A percentile compares a stretch with the other conserved stretches of the same genome.
phyloP scores from a whole-genome alignment of 2,329 filamentous ascomycete genomes.

The Monosporascus ibericus region DNA sequence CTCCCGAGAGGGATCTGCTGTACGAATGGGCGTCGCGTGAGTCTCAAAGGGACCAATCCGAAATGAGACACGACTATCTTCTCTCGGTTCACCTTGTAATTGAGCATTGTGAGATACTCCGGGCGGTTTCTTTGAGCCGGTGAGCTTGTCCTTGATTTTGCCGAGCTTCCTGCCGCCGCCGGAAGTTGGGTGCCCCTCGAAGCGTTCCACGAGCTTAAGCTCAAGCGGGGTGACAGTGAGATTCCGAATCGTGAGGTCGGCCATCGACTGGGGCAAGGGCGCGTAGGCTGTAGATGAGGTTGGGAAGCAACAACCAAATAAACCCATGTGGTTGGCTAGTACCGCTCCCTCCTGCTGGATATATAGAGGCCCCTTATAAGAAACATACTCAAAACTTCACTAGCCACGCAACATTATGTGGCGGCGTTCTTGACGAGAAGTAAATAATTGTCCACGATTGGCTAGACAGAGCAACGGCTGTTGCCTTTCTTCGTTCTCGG shows the following conservation, averaged over 20 bases:
- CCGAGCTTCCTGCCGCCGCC: conserved; percentile 35
- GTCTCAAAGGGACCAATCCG: conserved; percentile 63
- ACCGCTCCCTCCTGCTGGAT: too few species aligned
- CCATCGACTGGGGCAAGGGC: conserved; percentile 28
- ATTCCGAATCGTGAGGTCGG: conserved; percentile 70
- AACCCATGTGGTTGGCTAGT: too few species aligned
- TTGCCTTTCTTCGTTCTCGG: too few species aligned
- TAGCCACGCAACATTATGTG: too few species aligned
- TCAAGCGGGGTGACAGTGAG: conserved; percentile 68
- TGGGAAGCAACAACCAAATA: conserved; percentile 5
- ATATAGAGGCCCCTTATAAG: too few species aligned
- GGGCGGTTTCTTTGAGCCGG: conserved; percentile 38
- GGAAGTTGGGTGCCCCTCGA: conserved; percentile 46
- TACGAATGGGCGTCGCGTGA: conserved; percentile 54
- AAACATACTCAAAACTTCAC: too few species aligned
- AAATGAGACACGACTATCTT: conserved; percentile 56
- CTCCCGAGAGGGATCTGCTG: conserved; percentile 55
- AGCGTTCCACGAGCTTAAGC: conserved; percentile 68
- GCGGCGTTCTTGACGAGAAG: too few species aligned
- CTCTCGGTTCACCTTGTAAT: conserved; percentile 54
- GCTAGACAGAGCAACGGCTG: too few species aligned
- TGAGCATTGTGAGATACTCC: conserved; percentile 25
- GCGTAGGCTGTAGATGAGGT: conserved; percentile 2
- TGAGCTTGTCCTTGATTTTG: conserved; percentile 38
- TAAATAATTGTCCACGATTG: too few species aligned